Evolutionary conservation across 2,329 filamentous ascomycete genomes (phyloP).

Genomic region (Periconia macrospinosa): DNA sequence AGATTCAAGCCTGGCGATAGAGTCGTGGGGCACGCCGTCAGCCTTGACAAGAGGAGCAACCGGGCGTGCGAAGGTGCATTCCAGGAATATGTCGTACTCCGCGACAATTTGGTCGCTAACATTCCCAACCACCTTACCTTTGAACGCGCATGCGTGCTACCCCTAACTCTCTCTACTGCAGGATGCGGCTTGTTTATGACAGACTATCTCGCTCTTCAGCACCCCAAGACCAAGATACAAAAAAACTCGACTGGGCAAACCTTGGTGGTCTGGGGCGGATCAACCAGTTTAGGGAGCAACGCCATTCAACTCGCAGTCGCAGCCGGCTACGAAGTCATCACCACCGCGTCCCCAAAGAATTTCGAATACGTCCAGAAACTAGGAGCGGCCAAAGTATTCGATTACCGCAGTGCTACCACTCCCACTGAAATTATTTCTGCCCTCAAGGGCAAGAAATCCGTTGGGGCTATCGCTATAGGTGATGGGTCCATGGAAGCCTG

Average conservation of each 20-base stretch:
- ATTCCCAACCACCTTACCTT: conserved; percentile 53
- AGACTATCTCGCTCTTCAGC: conserved; percentile 10
- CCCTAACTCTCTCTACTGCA: conserved; percentile 15
- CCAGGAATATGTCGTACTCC: conserved; percentile 54
- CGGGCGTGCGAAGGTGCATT: conserved; percentile 51
- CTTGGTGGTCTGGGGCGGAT: conserved; percentile 53
- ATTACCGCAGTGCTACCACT: conserved; percentile 49
- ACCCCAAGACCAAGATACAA: conserved; percentile 39
- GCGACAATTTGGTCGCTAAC: conserved; percentile 49
- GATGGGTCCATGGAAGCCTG: conserved; percentile 15
- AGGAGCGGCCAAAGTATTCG: conserved; percentile 52
- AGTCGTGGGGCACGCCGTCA: conserved; percentile 36
- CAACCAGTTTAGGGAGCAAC: conserved; percentile 50
- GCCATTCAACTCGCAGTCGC: conserved; percentile 54
- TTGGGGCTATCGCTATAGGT: conserved; percentile 40
- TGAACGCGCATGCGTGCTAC: conserved; percentile 52
- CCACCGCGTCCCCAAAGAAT: conserved; percentile 51
- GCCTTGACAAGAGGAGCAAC: conserved; percentile 10
- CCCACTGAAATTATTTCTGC: conserved; percentile 38
- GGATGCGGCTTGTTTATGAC: conserved; percentile 14
- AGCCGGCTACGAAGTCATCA: conserved; percentile 48
- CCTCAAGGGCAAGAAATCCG: conserved; percentile 38
- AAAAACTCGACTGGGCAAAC: conserved; percentile 27
- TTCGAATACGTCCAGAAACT: conserved; percentile 48
- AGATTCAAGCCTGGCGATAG: conserved; percentile 47